These are phyloP conservation scores for Flueggea neowawraea DNA, from an alignment of 441 rosid species.

Conservation along the genomic window DNA sequence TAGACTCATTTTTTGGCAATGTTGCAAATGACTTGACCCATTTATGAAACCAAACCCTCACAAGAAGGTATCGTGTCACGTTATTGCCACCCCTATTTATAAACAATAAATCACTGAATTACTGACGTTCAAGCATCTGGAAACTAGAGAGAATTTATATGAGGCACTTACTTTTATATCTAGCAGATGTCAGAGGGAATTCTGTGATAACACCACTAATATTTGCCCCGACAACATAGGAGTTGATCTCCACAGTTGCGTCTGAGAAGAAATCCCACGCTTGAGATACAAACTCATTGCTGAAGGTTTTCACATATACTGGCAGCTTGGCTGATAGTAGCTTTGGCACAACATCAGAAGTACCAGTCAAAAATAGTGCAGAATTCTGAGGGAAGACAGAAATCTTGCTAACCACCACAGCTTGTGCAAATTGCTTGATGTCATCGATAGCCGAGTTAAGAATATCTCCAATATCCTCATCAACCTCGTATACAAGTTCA, in stretches of 20 bases:
- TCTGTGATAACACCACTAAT: conserved; percentile 64
- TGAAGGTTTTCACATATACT: conserved; percentile 60
- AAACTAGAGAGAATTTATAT: no score
- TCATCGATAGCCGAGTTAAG: conserved; percentile 37
- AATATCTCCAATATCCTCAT: conserved; percentile 50
- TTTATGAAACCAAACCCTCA: no score
- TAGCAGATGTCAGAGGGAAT: conserved; percentile 64
- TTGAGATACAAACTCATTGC: conserved; percentile 78
- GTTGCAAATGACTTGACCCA: no score
- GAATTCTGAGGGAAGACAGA: conserved; percentile 41
- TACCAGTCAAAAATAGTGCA: conserved; percentile 21
- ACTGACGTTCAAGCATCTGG: no score
- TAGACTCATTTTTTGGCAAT: no score
- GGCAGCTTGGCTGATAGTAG: conserved; percentile 37
- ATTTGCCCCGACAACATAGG: conserved; percentile 25
- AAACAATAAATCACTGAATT: no score
- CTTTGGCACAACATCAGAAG: conserved; percentile 41
- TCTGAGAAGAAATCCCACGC: conserved; percentile 80
- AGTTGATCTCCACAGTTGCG: conserved; percentile 61
- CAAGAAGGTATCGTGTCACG: no score
- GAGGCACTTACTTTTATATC: conserved; percentile 61
- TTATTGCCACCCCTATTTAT: no score
- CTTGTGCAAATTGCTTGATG: conserved; percentile 54
- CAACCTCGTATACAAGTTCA: conserved; percentile 58
- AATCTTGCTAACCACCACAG: conserved; percentile 49